These are phyloP conservation scores for Paragyromitra xinjiangensis DNA, from an alignment of 495 filamentous ascomycete genomes.

Conservation along the genomic window DNA sequence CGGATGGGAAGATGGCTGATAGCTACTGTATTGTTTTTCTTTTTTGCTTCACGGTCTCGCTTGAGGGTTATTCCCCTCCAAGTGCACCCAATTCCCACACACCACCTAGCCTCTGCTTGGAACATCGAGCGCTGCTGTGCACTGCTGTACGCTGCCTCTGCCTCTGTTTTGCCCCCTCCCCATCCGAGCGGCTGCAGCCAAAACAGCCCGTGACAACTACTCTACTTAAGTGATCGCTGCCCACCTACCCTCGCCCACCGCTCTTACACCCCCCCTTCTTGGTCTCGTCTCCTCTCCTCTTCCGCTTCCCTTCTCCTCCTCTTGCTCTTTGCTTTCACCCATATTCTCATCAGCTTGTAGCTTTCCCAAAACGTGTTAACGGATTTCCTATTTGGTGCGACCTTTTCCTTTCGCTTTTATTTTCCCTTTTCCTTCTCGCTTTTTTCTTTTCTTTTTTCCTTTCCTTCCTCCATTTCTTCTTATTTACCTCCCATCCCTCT, in stretches of 20 bases:
- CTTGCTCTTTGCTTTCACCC: conserved; percentile 25
- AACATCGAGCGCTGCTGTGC: conserved; percentile 15
- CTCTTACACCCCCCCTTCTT: conserved; percentile 46
- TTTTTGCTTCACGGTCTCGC: conserved; percentile 18
- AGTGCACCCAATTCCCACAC: conserved; percentile 40
- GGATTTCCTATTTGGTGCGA: conserved; percentile 45
- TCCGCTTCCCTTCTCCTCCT: conserved; percentile 43
- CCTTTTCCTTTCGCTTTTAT: conserved; percentile 51
- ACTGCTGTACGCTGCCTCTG: conserved; percentile 20
- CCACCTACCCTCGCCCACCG: conserved; percentile 50
- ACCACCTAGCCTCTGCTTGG: conserved; percentile 21
- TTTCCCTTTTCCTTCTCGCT: conserved; percentile 43
- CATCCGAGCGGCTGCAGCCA: conserved; percentile 51
- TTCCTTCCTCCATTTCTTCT: conserved; percentile 3
- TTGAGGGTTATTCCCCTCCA: conserved; percentile 3
- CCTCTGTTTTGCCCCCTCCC: conserved; percentile 17
- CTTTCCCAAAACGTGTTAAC: conserved; percentile 51
- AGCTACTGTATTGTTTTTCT: conserved; percentile 1
- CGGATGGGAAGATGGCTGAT: conserved; percentile 17
- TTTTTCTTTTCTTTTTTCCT: conserved; percentile 48
- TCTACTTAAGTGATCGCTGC: conserved; percentile 55
- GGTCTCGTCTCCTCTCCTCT: conserved; percentile 46
- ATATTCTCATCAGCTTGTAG: conserved; percentile 29
- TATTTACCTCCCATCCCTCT: not conserved
- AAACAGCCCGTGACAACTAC: conserved; percentile 46